These are phyloP conservation scores for Beauveria scarabaeidicola DNA, from an alignment of 2,329 filamentous ascomycete genomes.

Conservation along the genomic window DNA sequence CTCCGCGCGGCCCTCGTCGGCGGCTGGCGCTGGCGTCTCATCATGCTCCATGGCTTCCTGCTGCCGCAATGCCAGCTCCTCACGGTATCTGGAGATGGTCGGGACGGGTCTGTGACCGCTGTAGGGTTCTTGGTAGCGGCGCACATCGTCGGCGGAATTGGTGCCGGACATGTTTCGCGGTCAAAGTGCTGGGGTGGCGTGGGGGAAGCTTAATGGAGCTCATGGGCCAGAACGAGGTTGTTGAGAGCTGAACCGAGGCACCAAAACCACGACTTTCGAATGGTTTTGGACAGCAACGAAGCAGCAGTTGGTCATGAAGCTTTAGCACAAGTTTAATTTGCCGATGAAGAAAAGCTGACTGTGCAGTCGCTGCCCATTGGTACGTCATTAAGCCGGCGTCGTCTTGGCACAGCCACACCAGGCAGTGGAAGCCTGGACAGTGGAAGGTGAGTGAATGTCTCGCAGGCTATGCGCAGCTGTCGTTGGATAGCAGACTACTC, in stretches of 20 bases:
- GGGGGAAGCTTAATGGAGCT: conserved; percentile 8
- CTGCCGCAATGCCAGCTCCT: conserved; percentile 37
- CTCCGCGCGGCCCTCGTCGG: conserved; percentile 21
- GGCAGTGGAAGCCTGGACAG: background rate
- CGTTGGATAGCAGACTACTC: background rate
- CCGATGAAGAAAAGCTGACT: background rate
- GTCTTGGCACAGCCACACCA: conserved; percentile 11
- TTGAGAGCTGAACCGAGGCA: background rate
- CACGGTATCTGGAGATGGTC: conserved; percentile 39
- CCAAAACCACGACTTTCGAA: background rate
- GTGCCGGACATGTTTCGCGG: conserved; percentile 25
- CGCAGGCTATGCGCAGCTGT: background rate
- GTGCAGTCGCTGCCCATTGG: background rate
- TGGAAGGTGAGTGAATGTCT: background rate
- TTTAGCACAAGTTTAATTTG: background rate
- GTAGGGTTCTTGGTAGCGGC: conserved; percentile 33
- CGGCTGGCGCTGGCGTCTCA: conserved; percentile 12
- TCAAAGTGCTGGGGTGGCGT: background rate
- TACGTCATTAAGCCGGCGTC: conserved; percentile 9
- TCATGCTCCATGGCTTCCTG: conserved; percentile 28
- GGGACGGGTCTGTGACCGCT: conserved; percentile 36
- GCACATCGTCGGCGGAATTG: conserved; percentile 29
- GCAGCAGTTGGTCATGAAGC: background rate
- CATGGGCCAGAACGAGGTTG: conserved; percentile 1
- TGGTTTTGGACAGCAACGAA: background rate